Percentiles rank a stretch among this genome's conserved stretches.
phyloP scores from a whole-genome alignment of 805 yeast genomes.

The Ogataea saltuana region DNA sequence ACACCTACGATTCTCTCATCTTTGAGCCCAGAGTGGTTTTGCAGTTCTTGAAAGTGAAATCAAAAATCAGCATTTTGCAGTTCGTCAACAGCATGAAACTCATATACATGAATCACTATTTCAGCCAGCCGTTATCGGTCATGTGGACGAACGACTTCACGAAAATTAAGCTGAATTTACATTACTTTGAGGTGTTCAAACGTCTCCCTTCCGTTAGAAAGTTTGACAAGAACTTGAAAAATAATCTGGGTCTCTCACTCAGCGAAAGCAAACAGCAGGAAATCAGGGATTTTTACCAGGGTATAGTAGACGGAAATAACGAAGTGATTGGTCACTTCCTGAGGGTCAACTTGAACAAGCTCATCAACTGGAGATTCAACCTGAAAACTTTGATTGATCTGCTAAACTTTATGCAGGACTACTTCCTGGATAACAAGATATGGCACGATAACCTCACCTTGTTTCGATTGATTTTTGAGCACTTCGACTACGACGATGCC shows the following conservation, averaged over 20 bases:
- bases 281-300: slow-evolving; percentile 21
- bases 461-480: slow-evolving; percentile 28
- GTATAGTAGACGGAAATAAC: slow-evolving; percentile 25
- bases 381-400: slow-evolving; percentile 32
- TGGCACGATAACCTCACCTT: slow-evolving; percentile 35
- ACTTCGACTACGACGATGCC: slow-evolving; percentile 18
- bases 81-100: slow-evolving; percentile 35
- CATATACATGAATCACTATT: slow-evolving; percentile 37
- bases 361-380: slow-evolving; percentile 34
- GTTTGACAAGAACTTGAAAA: slow-evolving; percentile 11
- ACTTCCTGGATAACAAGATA: slow-evolving; percentile 24
- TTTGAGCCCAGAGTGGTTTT: slow-evolving; percentile 35
- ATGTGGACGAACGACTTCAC: slow-evolving; percentile 35
- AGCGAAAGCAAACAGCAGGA: slow-evolving; percentile 11
- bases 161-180: slow-evolving; percentile 23
- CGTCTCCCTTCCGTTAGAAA: slow-evolving; percentile 32
- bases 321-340: slow-evolving; percentile 24
- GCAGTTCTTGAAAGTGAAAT: slow-evolving; percentile 27
- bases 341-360: slow-evolving; percentile 27
- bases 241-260: neutral
- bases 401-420: slow-evolving; percentile 30
- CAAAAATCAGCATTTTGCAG: slow-evolving; percentile 32
- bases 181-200: slow-evolving; percentile 31
- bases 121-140: slow-evolving; percentile 35
- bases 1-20: slow-evolving; percentile 34